Conservation (phyloP, 768 basidiomycete species). For the Kondoa malvinella region DNA sequence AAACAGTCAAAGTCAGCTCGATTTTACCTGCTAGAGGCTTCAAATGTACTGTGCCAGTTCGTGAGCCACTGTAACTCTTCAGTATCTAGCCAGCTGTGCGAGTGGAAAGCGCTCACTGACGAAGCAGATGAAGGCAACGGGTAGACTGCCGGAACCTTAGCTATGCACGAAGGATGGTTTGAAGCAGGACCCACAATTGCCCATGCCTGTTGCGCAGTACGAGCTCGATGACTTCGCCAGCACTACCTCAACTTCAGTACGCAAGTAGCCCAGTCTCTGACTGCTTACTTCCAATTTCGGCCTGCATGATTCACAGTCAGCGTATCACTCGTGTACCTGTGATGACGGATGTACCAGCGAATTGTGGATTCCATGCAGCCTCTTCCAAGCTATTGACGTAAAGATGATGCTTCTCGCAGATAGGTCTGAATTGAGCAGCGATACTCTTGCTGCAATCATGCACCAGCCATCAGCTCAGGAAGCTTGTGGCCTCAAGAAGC, state of each 20-base stretch:
- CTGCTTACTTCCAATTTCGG: background rate
- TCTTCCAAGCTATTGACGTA: slow-evolving; percentile 2
- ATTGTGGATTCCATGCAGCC: background rate
- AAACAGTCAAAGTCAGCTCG: no score
- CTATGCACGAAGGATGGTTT: background rate
- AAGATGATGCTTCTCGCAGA: slow-evolving; percentile 3
- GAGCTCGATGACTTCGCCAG: background rate
- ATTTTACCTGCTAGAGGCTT: no score
- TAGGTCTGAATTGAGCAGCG: slow-evolving; percentile 8
- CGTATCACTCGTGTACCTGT: no score
- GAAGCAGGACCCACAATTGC: background rate
- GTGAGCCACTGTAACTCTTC: background rate
- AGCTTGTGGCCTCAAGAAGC: no score
- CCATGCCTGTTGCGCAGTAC: background rate
- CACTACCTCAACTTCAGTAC: background rate
- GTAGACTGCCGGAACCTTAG: background rate
- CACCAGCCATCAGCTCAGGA: no score
- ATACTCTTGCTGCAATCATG: no score
- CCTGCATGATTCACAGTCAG: no score
- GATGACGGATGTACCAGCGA: no score
- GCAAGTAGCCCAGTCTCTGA: no score
- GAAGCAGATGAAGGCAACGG: background rate
- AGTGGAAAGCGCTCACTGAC: background rate
- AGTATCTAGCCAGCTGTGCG: background rate
- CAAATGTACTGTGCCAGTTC: background rate